A percentile compares a stretch with the other conserved stretches of the same genome.
Conservation (phyloP, 768 basidiomycete species). For the Pisolithus sp. region DNA sequence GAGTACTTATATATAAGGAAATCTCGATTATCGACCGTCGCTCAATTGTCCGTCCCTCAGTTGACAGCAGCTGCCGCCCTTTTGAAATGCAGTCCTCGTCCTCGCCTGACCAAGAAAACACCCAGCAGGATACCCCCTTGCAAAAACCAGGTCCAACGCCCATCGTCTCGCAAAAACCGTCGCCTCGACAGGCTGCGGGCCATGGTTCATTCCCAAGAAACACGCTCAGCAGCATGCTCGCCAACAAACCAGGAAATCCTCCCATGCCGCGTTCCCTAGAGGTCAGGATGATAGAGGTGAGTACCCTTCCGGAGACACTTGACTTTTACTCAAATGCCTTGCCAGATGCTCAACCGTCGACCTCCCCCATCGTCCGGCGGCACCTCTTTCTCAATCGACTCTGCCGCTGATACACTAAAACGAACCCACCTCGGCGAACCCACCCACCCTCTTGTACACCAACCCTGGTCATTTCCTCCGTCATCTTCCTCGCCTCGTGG, state of each 20-base stretch:
- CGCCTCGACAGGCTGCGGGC: conserved; percentile 10
- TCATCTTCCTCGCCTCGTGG: conserved; percentile 19
- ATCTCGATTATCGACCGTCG: conserved; percentile 27
- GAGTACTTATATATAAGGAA: conserved; percentile 19
- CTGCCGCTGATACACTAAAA: conserved; percentile 35
- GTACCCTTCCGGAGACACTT: conserved; percentile 15
- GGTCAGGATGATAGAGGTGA: conserved; percentile 88
- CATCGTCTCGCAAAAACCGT: conserved; percentile 2
- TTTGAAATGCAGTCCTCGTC: conserved; percentile 1
- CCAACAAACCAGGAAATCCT: conserved; percentile 40
- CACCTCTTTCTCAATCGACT: conserved; percentile 32
- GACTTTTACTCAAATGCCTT: background rate
- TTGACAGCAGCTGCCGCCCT: background rate
- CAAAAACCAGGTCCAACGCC: conserved; percentile 2
- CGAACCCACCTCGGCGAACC: conserved; percentile 27
- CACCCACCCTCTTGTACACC: conserved; percentile 25
- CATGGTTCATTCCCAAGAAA: conserved; percentile 17
- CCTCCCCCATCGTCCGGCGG: conserved; percentile 20
- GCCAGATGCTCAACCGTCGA: conserved; percentile 44
- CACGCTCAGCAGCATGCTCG: conserved; percentile 37
- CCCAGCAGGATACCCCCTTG: conserved; percentile 16
- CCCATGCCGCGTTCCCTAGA: conserved; percentile 87
- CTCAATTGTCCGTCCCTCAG: conserved; percentile 12
- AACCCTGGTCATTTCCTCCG: conserved; percentile 32
- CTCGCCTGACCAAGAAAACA: conserved; percentile 3